Evolutionary conservation across 2,329 filamentous ascomycete genomes (phyloP).

Genomic region (Fusarium coffeatum): DNA sequence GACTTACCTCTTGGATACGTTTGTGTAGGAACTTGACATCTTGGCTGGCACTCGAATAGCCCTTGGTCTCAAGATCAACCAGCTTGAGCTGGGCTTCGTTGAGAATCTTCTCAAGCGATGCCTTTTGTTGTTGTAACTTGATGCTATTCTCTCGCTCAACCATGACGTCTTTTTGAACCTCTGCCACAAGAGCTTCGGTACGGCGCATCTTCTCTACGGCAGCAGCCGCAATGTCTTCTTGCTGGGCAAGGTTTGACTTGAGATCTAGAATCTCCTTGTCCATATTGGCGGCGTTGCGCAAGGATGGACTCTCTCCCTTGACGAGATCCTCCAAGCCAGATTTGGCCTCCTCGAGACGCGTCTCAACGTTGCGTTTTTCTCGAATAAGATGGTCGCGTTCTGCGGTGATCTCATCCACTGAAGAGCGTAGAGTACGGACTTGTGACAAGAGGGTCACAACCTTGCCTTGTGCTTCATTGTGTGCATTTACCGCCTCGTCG

Average conservation of each 20-base stretch:
- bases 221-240: conserved; percentile 91
- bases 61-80: conserved; percentile 96
- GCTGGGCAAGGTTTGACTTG: conserved; percentile 87
- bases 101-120: conserved; percentile 85
- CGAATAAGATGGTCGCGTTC: conserved; percentile 87
- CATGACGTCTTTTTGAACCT: conserved; percentile 93
- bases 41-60: conserved; percentile 92
- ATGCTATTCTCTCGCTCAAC: conserved; percentile 85
- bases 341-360: conserved; percentile 86
- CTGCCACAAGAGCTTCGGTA: conserved; percentile 85
- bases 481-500: conserved; percentile 91
- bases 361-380: conserved; percentile 91
- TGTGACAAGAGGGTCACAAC: conserved; percentile 91
- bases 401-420: conserved; percentile 84
- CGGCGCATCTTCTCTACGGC: conserved; percentile 98
- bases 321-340: conserved; percentile 89
- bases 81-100: conserved; percentile 91
- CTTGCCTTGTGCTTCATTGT: conserved; percentile 95
- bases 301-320: conserved; percentile 84
- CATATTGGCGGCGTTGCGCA: conserved; percentile 88
- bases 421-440: conserved; percentile 83
- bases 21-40: conserved; percentile 96
- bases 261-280: conserved; percentile 91
- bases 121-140: conserved; percentile 89
- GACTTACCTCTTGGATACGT: conserved; percentile 89